Base-by-base conservation (phyloP, 1,284 basidiomycete genomes). In the Melampsora larici-populina region DNA sequence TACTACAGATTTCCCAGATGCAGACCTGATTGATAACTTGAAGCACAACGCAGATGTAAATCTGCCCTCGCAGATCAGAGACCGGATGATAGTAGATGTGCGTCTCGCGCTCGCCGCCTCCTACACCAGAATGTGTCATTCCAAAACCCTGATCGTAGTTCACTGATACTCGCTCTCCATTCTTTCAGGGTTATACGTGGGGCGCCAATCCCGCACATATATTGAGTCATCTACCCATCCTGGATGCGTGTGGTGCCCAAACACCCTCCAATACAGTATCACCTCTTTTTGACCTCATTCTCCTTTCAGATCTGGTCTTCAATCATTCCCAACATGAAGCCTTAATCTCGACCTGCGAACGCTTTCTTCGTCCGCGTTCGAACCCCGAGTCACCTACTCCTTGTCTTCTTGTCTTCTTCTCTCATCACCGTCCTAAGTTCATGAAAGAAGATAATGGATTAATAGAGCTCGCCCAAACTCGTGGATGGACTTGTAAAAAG, bases 311-410 rank as follows among this genome's bases (percentile, higher is more conserved):
- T 62, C 26, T 76, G 43, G 65, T 76, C 24, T 76, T 76, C 40
- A 76, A 76, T 60, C 73, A 76, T 46, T 76, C 73, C 21, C 29
- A 76, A 68, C 73, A 76, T 60, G 9, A 60, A 6, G 48, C 73
- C 18, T 55, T 76, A 18, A 31, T 76, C 15, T 40, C 24, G 6
- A 76, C 73, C 8, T 76, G 64, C n/a, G 65, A 76, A 60, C 4
- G 18, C 21, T 51, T 36, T 62, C 55, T 76, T 13, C 26, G 31
- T 24, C n/a, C 11, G 11, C 21, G 31, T 17, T n/a, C 31, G 11
- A 26, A 29, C 1, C 26, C 26, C 21, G 40, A 48, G 26, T 51
- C 46, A 46, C 40, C 36, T 7, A 40, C 65, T 13, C 65, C 73
- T 18, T 76, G 48, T 40, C n/a, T 68, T 15, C 46, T 76, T n/a